Conservation (phyloP, 306 rosid species). For the Sicyos baderoa region DNA sequence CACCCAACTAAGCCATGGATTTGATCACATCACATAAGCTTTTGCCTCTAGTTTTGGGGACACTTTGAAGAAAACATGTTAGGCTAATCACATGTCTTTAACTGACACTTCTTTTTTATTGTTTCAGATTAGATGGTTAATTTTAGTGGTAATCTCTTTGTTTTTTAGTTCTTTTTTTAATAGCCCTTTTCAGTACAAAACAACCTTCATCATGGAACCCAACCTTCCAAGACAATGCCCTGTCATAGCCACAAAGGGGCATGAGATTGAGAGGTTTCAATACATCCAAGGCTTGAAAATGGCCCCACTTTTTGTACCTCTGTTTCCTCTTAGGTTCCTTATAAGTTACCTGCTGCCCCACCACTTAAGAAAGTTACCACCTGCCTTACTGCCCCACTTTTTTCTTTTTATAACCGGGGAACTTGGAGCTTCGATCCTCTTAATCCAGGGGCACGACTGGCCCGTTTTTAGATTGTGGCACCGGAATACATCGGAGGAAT, state of each 20-base stretch:
- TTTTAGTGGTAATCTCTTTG: conserved; percentile 24
- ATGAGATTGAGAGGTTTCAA: neutral
- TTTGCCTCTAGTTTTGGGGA: conserved; percentile 39
- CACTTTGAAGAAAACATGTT: conserved; percentile 31
- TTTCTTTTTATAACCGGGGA: too few species aligned
- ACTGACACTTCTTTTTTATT: conserved; percentile 14
- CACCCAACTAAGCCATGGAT: conserved; percentile 38
- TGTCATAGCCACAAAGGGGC: conserved; percentile 15
- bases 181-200: conserved; percentile 3
- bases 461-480: too few species aligned
- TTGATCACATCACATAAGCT: conserved; percentile 39
- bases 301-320: neutral
- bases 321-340: conserved; percentile 8
- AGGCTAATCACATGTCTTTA: conserved; percentile 31
- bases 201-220: neutral
- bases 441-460: too few species aligned
- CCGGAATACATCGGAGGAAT: too few species aligned
- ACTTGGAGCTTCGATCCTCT: too few species aligned
- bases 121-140: conserved; percentile 15
- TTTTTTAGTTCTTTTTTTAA: neutral
- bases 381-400: neutral
- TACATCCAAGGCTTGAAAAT: conserved; percentile 3
- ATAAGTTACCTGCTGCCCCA: neutral
- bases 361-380: neutral
- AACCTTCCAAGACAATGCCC: conserved; percentile 6